Conservation (phyloP, 75 land plant species). For the Ceratopteris richardii region DNA sequence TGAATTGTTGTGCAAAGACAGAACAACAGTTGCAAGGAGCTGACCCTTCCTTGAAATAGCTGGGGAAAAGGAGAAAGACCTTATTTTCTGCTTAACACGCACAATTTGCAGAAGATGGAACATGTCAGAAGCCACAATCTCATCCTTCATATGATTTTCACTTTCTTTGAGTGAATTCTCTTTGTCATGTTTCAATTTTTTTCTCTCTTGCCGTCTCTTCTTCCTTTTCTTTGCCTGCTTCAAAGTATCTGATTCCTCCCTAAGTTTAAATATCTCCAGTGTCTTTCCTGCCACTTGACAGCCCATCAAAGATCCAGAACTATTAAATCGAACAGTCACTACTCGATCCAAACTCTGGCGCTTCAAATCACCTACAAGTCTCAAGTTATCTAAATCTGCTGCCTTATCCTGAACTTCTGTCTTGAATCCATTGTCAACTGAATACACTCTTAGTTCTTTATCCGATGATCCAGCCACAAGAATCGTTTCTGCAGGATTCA, state of each 20-base stretch:
- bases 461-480: slow-evolving; percentile 94
- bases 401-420: slow-evolving; percentile 7
- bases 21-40: slow-evolving; percentile 42
- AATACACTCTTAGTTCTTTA: slow-evolving; percentile 60
- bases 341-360: slow-evolving; percentile 81
- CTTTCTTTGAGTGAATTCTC: slow-evolving; percentile 7
- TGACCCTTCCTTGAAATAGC: slow-evolving; percentile 29
- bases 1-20: slow-evolving; percentile 72
- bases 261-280: slow-evolving; percentile 61
- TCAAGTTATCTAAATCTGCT: slow-evolving; percentile 67
- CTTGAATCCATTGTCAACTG: slow-evolving; percentile 32
- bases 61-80: slow-evolving; percentile 76
- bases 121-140: slow-evolving; percentile 48
- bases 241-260: slow-evolving; percentile 67
- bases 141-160: slow-evolving; percentile 11
- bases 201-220: slow-evolving; percentile 60
- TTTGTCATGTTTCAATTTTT: slow-evolving; percentile 26
- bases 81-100: slow-evolving; percentile 60
- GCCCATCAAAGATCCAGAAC: slow-evolving; percentile 62
- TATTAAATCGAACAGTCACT: slow-evolving; percentile 66
- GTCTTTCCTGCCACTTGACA: slow-evolving; percentile 86
- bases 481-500: slow-evolving; percentile 61
- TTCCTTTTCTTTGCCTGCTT: slow-evolving; percentile 72
- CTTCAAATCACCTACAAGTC: slow-evolving; percentile 66
- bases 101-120: slow-evolving; percentile 60